Conservation (phyloP, 2,329 filamentous ascomycete genomes). For the Fusarium newnesense region DNA sequence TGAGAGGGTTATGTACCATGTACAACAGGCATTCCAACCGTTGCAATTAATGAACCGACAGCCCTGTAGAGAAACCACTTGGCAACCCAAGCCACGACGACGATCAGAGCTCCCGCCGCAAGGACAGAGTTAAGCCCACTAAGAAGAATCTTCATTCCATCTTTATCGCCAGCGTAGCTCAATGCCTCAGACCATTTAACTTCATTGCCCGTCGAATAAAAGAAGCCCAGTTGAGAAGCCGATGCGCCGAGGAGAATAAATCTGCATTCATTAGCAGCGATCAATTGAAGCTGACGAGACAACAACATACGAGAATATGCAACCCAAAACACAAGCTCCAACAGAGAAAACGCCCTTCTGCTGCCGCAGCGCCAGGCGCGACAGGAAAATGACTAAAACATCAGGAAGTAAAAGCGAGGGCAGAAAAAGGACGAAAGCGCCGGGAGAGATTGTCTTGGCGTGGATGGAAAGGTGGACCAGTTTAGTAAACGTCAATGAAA, state of each 20-base stretch:
- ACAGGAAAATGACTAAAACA: slow-evolving; percentile 38
- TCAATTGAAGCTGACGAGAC: rapidly evolving
- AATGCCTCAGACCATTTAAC: slow-evolving; percentile 47
- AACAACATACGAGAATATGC: slow-evolving; percentile 42
- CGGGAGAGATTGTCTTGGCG: slow-evolving; percentile 38
- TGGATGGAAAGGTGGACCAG: slow-evolving; percentile 45
- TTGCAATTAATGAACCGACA: slow-evolving; percentile 35
- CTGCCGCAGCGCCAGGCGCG: slow-evolving; percentile 44
- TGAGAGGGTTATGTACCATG: slow-evolving; percentile 28
- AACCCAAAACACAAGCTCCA: slow-evolving; percentile 36
- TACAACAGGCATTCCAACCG: slow-evolving; percentile 28
- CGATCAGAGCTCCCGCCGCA: slow-evolving; percentile 33
- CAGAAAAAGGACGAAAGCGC: slow-evolving; percentile 43
- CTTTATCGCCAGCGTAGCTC: slow-evolving; percentile 44
- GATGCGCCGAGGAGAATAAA: slow-evolving; percentile 45
- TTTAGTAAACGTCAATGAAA: slow-evolving; percentile 46
- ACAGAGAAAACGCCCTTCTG: slow-evolving; percentile 41
- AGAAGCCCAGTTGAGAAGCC: slow-evolving; percentile 48
- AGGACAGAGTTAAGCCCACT: slow-evolving; percentile 44
- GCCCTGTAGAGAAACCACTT: slow-evolving; percentile 40
- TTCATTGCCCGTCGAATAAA: slow-evolving; percentile 46
- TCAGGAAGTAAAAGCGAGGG: slow-evolving; percentile 46
- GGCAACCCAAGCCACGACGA: slow-evolving; percentile 40
- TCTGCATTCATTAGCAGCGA: slow-evolving; percentile 23
- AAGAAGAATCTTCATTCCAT: slow-evolving; percentile 47